phyloP scores from a whole-genome alignment of 208 protist species.

The Spongospora subterranea region DNA sequence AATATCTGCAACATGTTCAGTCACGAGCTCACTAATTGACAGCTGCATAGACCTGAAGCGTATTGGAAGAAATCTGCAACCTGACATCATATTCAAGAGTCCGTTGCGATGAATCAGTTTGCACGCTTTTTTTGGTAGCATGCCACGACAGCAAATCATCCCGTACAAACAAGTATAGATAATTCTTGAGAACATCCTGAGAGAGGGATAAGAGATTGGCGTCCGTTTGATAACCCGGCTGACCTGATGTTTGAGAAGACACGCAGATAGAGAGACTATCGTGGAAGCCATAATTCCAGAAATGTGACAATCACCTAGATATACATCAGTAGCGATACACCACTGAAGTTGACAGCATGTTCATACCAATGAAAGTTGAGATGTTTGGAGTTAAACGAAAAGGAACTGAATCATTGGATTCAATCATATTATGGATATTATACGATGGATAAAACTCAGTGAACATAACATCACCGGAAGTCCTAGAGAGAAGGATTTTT shows the following conservation, averaged over 20 bases:
- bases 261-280: slow-evolving; percentile 43
- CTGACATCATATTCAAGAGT: slow-evolving; percentile 32
- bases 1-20: background rate
- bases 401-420: slow-evolving; percentile 54
- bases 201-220: no score
- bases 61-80: slow-evolving; percentile 56
- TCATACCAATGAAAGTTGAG: slow-evolving; percentile 55
- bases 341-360: background rate
- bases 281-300: slow-evolving; percentile 36
- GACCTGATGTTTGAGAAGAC: slow-evolving; percentile 58
- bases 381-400: slow-evolving; percentile 64
- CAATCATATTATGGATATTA: slow-evolving; percentile 54
- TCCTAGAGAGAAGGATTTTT: slow-evolving; percentile 54
- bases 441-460: slow-evolving; percentile 64
- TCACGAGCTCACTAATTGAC: background rate
- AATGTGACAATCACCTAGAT: slow-evolving; percentile 41
- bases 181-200: slow-evolving; percentile 63
- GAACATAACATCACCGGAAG: slow-evolving; percentile 47
- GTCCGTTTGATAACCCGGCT: no score
- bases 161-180: slow-evolving; percentile 62
- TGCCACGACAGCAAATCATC: slow-evolving; percentile 66
- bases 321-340: background rate
- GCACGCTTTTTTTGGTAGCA: slow-evolving; percentile 58
- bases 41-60: background rate
- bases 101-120: background rate